Evolutionary conservation across 768 basidiomycete species (phyloP).

Genomic region (Sporobolomyces phaffii): DNA sequence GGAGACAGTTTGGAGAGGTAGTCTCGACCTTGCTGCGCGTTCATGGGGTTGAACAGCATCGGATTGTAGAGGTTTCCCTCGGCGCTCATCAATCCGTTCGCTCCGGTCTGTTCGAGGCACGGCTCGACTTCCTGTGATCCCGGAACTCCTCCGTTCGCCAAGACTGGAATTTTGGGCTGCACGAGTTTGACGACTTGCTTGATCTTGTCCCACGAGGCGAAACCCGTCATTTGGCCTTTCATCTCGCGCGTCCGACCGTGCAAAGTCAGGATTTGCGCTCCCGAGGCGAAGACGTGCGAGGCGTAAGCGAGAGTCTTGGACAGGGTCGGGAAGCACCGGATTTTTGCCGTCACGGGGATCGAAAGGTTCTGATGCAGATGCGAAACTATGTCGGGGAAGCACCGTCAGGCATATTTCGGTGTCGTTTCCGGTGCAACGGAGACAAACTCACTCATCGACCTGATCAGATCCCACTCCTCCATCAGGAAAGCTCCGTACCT

Average conservation of each 20-base stretch:
- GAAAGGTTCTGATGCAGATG: constrained; percentile 73
- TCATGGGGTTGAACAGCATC: constrained; percentile 55
- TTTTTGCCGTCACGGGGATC: constrained; percentile 94
- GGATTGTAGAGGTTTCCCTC: constrained; percentile 89
- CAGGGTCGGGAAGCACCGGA: constrained; percentile 77
- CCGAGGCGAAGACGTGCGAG: constrained; percentile 87
- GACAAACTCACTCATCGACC: constrained; percentile 57
- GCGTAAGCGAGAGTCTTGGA: constrained; percentile 91
- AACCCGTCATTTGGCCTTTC: constrained; percentile 61
- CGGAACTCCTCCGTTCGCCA: constrained; percentile 94
- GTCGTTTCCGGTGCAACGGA: not conserved
- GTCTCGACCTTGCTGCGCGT: constrained; percentile 15
- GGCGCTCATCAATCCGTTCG: constrained; percentile 88
- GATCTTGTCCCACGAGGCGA: constrained; percentile 58
- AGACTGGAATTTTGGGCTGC: constrained; percentile 67
- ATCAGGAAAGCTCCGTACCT: constrained; percentile 84
- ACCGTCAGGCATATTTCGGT: not conserved
- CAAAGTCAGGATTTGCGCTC: constrained; percentile 88
- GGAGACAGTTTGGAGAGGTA: constrained; percentile 32
- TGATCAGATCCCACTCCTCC: constrained; percentile 90
- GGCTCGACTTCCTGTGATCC: constrained; percentile 72
- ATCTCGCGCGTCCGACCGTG: constrained; percentile 89
- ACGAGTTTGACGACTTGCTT: constrained; percentile 83
- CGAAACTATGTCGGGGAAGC: constrained; percentile 58
- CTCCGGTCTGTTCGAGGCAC: constrained; percentile 77